Evolutionary conservation across 108 stramenopile genomes (phyloP), one percentile per base, ranked within the genome.

Genomic region (Bacterosira constricta): DNA sequence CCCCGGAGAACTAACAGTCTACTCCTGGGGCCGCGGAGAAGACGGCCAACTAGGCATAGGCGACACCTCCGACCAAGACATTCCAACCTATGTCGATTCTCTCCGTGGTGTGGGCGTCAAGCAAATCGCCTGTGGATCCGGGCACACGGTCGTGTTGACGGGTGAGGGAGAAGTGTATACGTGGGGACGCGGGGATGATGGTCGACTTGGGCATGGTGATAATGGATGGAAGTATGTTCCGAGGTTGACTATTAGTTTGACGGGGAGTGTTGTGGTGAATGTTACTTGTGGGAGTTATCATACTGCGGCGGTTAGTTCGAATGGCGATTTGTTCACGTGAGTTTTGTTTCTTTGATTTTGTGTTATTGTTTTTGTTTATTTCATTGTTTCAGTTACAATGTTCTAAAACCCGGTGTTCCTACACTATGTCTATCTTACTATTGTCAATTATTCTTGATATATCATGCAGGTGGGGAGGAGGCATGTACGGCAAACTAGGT

Each of bases 181-280:
- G 11, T 97, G 96, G 76, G 77, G 81, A 51, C 69, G 93, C 12
- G 91, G 93, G 6, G 91, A 95, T 58, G 92, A 95, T 71, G 97
- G 97, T 10, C 88, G 95, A 1, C 77, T 97, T 27, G 96, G 96
- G 11, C 96, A 97, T 32, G 97, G 97, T 8, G 97, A 97, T 36
- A 96, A 95, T 60, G 95, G 94, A 41, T 97, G 97, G 97, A 97
- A 97, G 71, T 96, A 96, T 63, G 97, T 96, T 7, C 97, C 97
- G 5, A 84, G 96, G 0, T 79, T 96, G 10, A 91, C 86, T 6
- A 89, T 90, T 44, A 80, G 83, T 37, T 63, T 97, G 39, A 88
- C 83, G 26, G 91, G 93, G 38, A 90, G 90, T 45, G 83, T 92
- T 4, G 85, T 96, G 15, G 80, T 83, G 0, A 86, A 95, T 76